Percentiles rank a stretch among this genome's conserved stretches.
These are phyloP conservation scores for Codiaeum variegatum DNA, from an alignment of 441 rosid species.

Conservation along the genomic window DNA sequence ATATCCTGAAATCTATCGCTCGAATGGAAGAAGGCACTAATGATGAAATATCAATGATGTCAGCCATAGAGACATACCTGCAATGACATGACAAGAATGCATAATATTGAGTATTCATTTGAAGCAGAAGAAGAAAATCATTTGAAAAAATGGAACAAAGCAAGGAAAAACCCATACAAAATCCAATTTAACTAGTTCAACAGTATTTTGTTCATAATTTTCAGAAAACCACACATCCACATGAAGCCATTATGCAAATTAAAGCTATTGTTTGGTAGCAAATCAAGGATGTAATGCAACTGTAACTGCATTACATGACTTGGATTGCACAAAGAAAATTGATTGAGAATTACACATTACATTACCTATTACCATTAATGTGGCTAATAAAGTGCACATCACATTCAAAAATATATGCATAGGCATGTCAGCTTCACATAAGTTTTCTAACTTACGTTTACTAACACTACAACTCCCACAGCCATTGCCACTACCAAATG, in stretches of 20 bases:
- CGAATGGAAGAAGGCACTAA: slow-evolving; percentile 53
- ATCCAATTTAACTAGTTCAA: not conserved
- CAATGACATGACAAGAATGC: slow-evolving; percentile 17
- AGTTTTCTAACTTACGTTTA: not conserved
- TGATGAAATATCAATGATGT: slow-evolving; percentile 67
- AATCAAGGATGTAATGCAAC: not conserved
- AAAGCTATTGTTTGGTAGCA: not conserved
- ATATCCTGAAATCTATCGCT: slow-evolving; percentile 74
- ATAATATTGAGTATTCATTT: slow-evolving; percentile 3
- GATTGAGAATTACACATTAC: not conserved
- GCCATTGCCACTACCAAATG: not conserved
- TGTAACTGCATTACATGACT: not conserved
- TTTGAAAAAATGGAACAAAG: not conserved
- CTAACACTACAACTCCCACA: not conserved
- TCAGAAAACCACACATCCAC: not conserved
- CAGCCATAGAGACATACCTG: slow-evolving; percentile 80
- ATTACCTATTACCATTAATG: not conserved
- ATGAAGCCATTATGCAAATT: not conserved
- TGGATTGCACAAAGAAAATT: not conserved
- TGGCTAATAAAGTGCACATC: not conserved
- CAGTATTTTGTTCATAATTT: not conserved
- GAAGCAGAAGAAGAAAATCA: not conserved
- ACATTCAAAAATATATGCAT: not conserved
- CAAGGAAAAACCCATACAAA: not conserved
- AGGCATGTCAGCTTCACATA: not conserved